A percentile compares a stretch with the other conserved stretches of the same genome.
These are phyloP conservation scores for Pseudonitzschia multiseries DNA, from an alignment of 108 stramenopile species.

Conservation along the genomic window DNA sequence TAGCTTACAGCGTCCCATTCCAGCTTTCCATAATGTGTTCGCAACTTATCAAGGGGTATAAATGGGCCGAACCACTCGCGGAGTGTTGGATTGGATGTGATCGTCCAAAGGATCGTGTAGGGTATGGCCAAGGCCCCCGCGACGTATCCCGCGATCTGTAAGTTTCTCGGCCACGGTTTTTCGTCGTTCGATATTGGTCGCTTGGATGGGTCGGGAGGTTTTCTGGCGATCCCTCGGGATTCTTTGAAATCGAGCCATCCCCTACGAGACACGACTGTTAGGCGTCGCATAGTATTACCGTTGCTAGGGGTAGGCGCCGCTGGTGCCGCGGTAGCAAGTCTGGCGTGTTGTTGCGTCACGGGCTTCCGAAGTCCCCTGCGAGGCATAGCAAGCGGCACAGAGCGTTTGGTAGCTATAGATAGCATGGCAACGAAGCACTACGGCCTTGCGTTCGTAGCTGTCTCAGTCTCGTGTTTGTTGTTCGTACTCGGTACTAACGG, in stretches of 20 bases:
- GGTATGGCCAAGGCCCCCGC: conserved; percentile 26
- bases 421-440: background rate
- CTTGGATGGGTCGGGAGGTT: conserved; percentile 9
- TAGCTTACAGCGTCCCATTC: conserved; percentile 34
- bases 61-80: conserved; percentile 28
- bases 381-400: background rate
- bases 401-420: conserved; percentile 3
- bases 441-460: background rate
- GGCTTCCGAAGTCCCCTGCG: background rate
- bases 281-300: background rate
- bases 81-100: conserved; percentile 28
- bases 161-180: conserved; percentile 40
- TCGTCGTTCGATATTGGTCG: conserved; percentile 16
- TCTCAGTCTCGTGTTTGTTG: no score
- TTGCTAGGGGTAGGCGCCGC: background rate
- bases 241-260: conserved; percentile 31
- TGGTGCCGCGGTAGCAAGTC: background rate
- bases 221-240: conserved; percentile 6
- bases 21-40: conserved; percentile 32
- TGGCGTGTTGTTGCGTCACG: background rate
- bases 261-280: conserved; percentile 28
- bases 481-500: no score
- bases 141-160: conserved; percentile 35
- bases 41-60: conserved; percentile 27
- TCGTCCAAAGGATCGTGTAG: conserved; percentile 33